These are phyloP conservation scores for Yamadazyma phyllophila DNA, from an alignment of 805 yeast species.

Conservation along the genomic window DNA sequence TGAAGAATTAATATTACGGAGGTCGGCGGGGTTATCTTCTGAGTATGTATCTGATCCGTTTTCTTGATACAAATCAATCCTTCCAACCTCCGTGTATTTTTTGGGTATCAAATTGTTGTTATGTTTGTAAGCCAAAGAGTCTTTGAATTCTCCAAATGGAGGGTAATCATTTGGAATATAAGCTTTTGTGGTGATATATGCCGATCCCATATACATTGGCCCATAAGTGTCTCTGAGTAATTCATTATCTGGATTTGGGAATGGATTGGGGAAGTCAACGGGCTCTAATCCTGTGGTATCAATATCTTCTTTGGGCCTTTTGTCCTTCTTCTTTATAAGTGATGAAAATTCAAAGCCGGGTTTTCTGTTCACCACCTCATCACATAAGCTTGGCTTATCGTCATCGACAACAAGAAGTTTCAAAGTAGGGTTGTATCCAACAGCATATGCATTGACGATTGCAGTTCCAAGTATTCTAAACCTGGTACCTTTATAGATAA, in stretches of 20 bases:
- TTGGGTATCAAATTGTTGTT: constrained; percentile 29
- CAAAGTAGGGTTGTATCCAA: constrained; percentile 30
- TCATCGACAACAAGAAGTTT: constrained; percentile 34
- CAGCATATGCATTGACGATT: constrained; percentile 27
- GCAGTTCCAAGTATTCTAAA: constrained; percentile 40
- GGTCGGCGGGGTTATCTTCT: neutral
- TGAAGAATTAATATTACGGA: constrained; percentile 23
- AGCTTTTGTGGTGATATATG: constrained; percentile 8
- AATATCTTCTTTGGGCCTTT: neutral
- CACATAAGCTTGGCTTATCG: constrained; percentile 35
- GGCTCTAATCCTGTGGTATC: constrained; percentile 9
- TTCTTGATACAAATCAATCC: constrained; percentile 35
- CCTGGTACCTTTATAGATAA: constrained; percentile 32
- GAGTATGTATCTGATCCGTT: neutral
- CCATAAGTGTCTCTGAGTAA: constrained; percentile 18
- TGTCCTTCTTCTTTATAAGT: constrained; percentile 10
- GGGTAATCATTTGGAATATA: constrained; percentile 33
- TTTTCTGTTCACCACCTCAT: constrained; percentile 29
- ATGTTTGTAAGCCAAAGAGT: constrained; percentile 23
- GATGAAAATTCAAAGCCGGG: constrained; percentile 21
- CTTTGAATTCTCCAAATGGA: constrained; percentile 38
- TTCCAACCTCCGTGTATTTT: constrained; percentile 34
- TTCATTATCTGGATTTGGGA: constrained; percentile 26
- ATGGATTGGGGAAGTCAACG: constrained; percentile 27
- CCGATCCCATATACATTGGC: constrained; percentile 8